Conservation (phyloP, 192 early-diverging fungal genomes). For the Umbelopsis sp. region DNA sequence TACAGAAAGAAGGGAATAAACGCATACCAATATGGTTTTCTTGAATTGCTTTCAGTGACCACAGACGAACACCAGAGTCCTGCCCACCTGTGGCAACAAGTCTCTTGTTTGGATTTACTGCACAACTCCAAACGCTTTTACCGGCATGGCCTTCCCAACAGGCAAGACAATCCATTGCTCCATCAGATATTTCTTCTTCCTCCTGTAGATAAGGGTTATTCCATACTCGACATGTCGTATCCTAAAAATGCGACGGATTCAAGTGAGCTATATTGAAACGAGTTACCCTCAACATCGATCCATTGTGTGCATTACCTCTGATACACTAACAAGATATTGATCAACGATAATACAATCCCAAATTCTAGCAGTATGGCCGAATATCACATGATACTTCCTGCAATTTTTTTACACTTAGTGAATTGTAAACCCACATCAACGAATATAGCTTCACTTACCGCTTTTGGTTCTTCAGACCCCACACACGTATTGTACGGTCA, state of each 20-base stretch:
- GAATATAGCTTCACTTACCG: constrained; percentile 26
- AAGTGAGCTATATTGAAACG: neutral
- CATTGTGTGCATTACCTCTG: constrained; percentile 45
- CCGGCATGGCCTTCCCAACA: constrained; percentile 80
- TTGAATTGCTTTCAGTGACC: constrained; percentile 59
- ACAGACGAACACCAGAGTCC: constrained; percentile 79
- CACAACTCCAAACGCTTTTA: constrained; percentile 84
- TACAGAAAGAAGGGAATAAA: neutral
- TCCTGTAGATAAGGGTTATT: constrained; percentile 40
- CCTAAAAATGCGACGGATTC: constrained; percentile 28
- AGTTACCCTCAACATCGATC: neutral
- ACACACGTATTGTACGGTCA: constrained; percentile 80
- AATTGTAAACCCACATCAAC: neutral
- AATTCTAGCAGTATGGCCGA: constrained; percentile 77
- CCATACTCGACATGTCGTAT: constrained; percentile 84
- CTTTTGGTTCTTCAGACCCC: constrained; percentile 49
- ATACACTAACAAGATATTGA: constrained; percentile 63
- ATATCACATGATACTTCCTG: constrained; percentile 44
- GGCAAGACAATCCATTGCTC: constrained; percentile 55
- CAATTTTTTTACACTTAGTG: neutral
- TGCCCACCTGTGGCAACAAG: constrained; percentile 76
- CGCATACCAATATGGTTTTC: constrained; percentile 54
- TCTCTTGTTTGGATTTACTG: constrained; percentile 50
- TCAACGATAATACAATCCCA: constrained; percentile 75
- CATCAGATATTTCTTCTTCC: constrained; percentile 24